These are phyloP conservation scores for Colletotrichum noveboracense DNA, from an alignment of 2,329 filamentous ascomycete species.

Conservation along the genomic window DNA sequence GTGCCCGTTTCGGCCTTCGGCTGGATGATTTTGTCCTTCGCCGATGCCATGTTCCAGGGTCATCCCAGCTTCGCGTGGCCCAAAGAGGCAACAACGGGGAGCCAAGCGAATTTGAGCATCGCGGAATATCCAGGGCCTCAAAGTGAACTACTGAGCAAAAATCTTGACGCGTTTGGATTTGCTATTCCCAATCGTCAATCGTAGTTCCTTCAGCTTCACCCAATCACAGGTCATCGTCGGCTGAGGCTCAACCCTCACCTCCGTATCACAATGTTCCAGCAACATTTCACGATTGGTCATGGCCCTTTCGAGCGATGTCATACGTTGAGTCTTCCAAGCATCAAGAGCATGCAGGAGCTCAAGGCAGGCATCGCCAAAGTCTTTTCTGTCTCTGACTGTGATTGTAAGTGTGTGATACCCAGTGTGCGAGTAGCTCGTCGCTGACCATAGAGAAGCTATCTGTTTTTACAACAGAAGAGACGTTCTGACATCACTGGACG, in stretches of 20 bases:
- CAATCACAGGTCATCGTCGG: neutral
- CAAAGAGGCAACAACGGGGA: neutral
- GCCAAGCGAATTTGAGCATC: neutral
- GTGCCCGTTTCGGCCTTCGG: neutral
- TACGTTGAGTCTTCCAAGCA: neutral
- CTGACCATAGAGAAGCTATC: neutral
- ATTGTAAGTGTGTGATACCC: neutral
- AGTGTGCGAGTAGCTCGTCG: neutral
- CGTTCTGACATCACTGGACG: neutral
- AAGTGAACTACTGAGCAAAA: neutral
- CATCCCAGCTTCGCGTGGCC: neutral
- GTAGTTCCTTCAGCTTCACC: accelerated
- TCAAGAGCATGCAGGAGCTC: constrained; percentile 8
- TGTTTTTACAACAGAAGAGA: neutral
- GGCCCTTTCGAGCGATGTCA: neutral
- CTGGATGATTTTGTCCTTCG: neutral
- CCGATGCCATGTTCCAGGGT: neutral
- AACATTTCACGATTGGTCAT: neutral
- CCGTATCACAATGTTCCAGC: neutral
- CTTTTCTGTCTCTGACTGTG: neutral
- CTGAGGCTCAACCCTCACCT: neutral
- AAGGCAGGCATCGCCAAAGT: neutral
- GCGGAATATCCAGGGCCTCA: neutral
- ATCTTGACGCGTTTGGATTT: no score
- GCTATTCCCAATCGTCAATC: neutral